Percentiles rank a stretch among this genome's conserved stretches.
phyloP scores from a whole-genome alignment of 345 rosid species.

The Pelargonium nanum region DNA sequence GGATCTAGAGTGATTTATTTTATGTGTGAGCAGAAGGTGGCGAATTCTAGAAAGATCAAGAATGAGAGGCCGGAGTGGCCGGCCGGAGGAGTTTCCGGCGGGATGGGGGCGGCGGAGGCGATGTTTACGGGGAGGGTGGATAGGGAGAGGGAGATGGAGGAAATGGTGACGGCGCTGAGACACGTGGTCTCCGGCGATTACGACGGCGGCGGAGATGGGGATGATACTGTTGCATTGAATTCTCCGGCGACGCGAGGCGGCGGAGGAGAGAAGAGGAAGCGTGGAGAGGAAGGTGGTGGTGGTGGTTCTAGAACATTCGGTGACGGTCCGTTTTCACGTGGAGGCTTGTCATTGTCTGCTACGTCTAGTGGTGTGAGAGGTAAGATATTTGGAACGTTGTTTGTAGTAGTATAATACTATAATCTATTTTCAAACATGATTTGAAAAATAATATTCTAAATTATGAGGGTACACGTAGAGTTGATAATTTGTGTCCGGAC shows the following conservation, averaged over 20 bases:
- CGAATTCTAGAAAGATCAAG: constrained; percentile 5
- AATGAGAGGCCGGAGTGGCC: neutral
- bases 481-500: too few relatives aligned
- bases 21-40: constrained; percentile 6
- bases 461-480: too few relatives aligned
- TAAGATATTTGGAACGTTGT: neutral
- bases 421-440: too few relatives aligned
- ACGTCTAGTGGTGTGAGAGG: constrained; percentile 3
- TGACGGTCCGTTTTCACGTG: constrained; percentile 7
- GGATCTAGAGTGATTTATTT: too few relatives aligned
- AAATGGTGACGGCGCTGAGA: constrained; percentile 61
- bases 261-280: constrained; percentile 18
- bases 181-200: constrained; percentile 56
- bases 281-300: constrained; percentile 26
- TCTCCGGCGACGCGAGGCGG: constrained; percentile 11
- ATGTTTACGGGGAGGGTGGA: constrained; percentile 8
- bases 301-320: neutral
- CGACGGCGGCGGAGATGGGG: too few relatives aligned
- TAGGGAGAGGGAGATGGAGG: constrained; percentile 65
- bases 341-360: constrained; percentile 3
- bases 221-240: too few relatives aligned
- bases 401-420: too few relatives aligned
- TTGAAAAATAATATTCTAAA: too few relatives aligned
- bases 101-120: neutral
- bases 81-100: neutral